phyloP scores from a whole-genome alignment of 1,284 basidiomycete species.

The Fistulinella staudtii region DNA sequence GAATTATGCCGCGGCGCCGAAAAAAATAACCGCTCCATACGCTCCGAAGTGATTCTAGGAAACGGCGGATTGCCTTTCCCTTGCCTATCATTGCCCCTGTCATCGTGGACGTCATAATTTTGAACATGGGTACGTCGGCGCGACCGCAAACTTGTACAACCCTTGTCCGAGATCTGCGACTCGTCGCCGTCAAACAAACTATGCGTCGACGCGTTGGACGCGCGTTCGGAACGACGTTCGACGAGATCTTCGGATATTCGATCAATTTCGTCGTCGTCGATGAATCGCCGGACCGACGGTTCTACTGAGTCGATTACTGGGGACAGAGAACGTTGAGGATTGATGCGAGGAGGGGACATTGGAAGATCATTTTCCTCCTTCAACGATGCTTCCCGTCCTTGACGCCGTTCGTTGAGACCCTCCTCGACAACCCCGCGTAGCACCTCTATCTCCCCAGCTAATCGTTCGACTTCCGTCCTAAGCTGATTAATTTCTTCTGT shows the following conservation, averaged over 20 bases:
- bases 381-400: constrained; percentile 28
- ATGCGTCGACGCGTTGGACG: constrained; percentile 28
- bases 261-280: constrained; percentile 30
- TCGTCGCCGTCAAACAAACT: constrained; percentile 12
- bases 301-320: constrained; percentile 4
- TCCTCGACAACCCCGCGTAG: constrained; percentile 82
- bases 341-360: background rate
- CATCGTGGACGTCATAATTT: constrained; percentile 25
- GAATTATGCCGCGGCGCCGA: constrained; percentile 68
- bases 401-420: constrained; percentile 67
- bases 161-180: constrained; percentile 5
- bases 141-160: background rate
- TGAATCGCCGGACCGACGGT: constrained; percentile 19
- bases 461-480: constrained; percentile 65
- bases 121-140: constrained; percentile 5
- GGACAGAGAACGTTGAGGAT: background rate
- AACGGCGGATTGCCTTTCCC: constrained; percentile 57
- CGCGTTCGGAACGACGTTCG: constrained; percentile 34
- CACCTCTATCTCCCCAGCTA: constrained; percentile 77
- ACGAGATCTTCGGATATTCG: constrained; percentile 34
- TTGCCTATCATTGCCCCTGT: too few relatives aligned
- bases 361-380: constrained; percentile 7
- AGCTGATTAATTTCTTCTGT: constrained; percentile 58
- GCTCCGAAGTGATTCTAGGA: constrained; percentile 74
- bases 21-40: constrained; percentile 77